Percentiles rank a stretch among this genome's conserved stretches.
Evolutionary conservation across 1,284 basidiomycete genomes (phyloP).

Genomic region (Puccinia hordei): DNA sequence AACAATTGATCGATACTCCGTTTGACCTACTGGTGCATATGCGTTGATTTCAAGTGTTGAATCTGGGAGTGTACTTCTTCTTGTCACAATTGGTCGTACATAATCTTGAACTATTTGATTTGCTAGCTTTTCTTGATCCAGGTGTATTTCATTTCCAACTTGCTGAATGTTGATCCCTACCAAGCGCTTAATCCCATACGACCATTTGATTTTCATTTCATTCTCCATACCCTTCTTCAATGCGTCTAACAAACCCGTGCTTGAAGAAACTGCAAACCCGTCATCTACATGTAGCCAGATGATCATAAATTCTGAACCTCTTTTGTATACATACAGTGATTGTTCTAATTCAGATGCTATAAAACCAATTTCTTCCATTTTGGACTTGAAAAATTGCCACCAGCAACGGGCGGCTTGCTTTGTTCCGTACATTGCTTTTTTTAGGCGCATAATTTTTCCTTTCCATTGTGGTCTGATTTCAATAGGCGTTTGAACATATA

Average conservation of each 20-base stretch:
- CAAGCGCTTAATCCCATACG: neutral
- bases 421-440: slow-evolving; percentile 19
- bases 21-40: neutral
- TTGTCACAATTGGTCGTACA: neutral
- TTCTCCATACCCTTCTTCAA: neutral
- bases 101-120: neutral
- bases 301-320: neutral
- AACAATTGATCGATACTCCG: neutral
- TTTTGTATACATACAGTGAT: neutral
- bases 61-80: neutral
- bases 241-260: neutral
- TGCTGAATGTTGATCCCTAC: neutral
- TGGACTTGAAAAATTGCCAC: neutral
- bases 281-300: slow-evolving; percentile 38
- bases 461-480: no score
- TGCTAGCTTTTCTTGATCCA: neutral
- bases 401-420: slow-evolving; percentile 20
- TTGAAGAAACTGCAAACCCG: neutral
- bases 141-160: neutral
- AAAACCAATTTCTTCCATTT: neutral
- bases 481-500: no score
- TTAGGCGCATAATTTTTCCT: neutral
- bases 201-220: slow-evolving; percentile 5
- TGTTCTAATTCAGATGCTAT: neutral
- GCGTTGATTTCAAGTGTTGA: neutral